These are phyloP conservation scores for Grigorovia transvaalensis DNA, from an alignment of 805 yeast genomes.

Conservation along the genomic window DNA sequence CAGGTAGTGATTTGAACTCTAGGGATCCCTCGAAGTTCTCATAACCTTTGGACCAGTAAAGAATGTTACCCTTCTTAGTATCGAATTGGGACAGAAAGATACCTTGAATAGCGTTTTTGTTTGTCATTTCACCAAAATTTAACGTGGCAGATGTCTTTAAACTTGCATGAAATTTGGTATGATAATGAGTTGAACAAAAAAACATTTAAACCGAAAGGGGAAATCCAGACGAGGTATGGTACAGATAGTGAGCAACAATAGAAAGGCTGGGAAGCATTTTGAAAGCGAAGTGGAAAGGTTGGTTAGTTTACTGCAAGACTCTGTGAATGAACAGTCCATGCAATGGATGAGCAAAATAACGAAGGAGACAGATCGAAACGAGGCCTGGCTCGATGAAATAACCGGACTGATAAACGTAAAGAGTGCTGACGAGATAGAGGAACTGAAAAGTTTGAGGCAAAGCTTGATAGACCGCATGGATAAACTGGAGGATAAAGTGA, in stretches of 20 bases:
- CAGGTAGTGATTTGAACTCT: slow-evolving; percentile 58
- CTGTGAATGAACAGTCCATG: slow-evolving; percentile 20
- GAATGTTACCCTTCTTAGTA: slow-evolving; percentile 23
- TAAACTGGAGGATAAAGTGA: slow-evolving; percentile 29
- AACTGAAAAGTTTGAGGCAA: slow-evolving; percentile 25
- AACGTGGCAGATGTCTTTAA: too few relatives aligned
- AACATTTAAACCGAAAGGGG: background rate
- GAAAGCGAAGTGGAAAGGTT: slow-evolving; percentile 15
- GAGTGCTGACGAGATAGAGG: slow-evolving; percentile 17
- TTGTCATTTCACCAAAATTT: background rate
- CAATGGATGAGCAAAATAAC: slow-evolving; percentile 20
- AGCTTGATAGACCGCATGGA: slow-evolving; percentile 14
- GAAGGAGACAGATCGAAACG: slow-evolving; percentile 14
- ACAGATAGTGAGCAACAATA: background rate
- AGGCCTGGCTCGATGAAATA: slow-evolving; percentile 16
- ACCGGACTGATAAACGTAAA: slow-evolving; percentile 12
- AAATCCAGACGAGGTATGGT: background rate
- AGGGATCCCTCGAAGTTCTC: slow-evolving; percentile 28
- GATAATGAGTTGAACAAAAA: too few relatives aligned
- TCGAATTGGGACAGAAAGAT: slow-evolving; percentile 26
- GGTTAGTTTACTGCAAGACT: slow-evolving; percentile 16
- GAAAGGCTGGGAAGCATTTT: background rate
- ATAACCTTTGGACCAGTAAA: slow-evolving; percentile 17
- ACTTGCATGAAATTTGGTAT: background rate
- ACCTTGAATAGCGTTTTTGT: slow-evolving; percentile 5